These are phyloP conservation scores for Fallopia convolvulus DNA, from an alignment of 148 eudicot genomes.

Conservation along the genomic window DNA sequence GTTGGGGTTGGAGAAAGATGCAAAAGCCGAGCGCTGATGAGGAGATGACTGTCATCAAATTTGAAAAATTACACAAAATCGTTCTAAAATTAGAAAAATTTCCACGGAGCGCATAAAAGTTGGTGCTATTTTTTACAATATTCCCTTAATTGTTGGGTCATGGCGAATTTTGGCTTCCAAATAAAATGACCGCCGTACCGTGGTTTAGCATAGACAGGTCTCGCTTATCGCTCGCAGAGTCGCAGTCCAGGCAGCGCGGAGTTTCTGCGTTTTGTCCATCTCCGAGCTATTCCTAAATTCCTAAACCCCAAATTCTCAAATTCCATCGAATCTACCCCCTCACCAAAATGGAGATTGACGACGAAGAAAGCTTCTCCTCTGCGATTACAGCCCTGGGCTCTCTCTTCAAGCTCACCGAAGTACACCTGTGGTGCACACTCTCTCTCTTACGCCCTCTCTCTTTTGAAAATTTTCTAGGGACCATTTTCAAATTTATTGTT, in stretches of 20 bases:
- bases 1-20: background rate
- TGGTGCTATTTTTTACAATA: background rate
- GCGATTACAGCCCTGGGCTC: conserved; percentile 55
- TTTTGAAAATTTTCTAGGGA: background rate
- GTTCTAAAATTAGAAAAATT: too few relatives aligned
- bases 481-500: background rate
- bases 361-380: conserved; percentile 13
- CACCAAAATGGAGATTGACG: conserved; percentile 11
- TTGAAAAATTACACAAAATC: too few relatives aligned
- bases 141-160: background rate
- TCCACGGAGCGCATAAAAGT: background rate
- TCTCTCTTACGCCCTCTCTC: conserved; percentile 3
- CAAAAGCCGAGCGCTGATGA: background rate
- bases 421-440: conserved; percentile 39
- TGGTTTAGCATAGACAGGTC: background rate
- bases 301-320: conserved; percentile 6
- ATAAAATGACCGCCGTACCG: too few relatives aligned
- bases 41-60: background rate
- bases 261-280: background rate
- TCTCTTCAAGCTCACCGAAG: conserved; percentile 63
- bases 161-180: too few relatives aligned
- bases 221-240: background rate
- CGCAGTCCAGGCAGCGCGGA: background rate
- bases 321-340: background rate
- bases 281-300: background rate